Base-by-base conservation (phyloP, 139 green algal species). In the Chlamydomonas asymmetrica region DNA sequence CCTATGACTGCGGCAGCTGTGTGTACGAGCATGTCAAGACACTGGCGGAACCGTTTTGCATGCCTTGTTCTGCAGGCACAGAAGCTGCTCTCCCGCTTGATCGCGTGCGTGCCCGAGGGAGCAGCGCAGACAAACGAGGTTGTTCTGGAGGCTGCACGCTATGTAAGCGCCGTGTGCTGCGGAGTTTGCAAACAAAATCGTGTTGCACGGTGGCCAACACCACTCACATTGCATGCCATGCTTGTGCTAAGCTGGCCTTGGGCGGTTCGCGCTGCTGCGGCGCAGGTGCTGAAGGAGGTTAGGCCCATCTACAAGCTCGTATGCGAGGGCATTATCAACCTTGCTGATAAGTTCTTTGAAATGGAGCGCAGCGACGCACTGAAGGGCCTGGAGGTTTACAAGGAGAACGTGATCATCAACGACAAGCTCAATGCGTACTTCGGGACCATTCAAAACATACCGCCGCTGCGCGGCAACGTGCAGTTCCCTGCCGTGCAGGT, bases 331-430 rank as follows among this genome's bases (percentile, higher is more conserved):
- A 74, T 98, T 27, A 96, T 98, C 76, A 98, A 98, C 78, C 84
- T 98, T 67, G 91, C 94, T 0, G 94, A 98, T 79, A 84, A 90
- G 62, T 98, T 95, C 71, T 98, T 98, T 81, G 91, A 97, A 70
- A 98, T 98, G 94, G 85, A 93, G 39, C 83, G 86, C 45, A 59
- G 82, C 4, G 85, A 94, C 63, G 93, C 92, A 10, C 75, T 85
- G 31, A 89, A 90, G 31, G 91, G 80, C 16, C 73, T 95, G 54
- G 93, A 97, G 54, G 76, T 94, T 66, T 97, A 97, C 80, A 83
- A 83, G 77, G 86, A 97, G 68, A 85, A 87, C 83, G 75, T 90
- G 45, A 63, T 66, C 2, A 74, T 88, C 50, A 88, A 83, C 45
- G 89, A 95, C 13, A 75, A 79, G 43, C 82, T 97, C 6, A 84